A percentile compares a stretch with the other conserved stretches of the same genome.
These are phyloP conservation scores for Limonium bicolor DNA, from an alignment of 148 eudicot species.

Conservation along the genomic window DNA sequence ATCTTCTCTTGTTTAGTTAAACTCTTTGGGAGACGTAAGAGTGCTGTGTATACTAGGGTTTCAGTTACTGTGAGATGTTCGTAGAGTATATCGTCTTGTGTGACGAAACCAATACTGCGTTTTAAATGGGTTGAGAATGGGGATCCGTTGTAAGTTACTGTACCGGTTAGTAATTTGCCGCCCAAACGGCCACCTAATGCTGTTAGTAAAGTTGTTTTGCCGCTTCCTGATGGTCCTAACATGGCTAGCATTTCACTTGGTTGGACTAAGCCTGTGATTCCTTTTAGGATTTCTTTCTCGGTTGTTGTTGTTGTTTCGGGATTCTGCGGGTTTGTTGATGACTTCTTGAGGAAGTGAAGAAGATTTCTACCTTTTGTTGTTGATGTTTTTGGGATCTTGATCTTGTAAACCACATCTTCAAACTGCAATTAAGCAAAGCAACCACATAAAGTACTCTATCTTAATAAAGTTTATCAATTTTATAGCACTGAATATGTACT, in stretches of 20 bases:
- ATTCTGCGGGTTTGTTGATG: neutral
- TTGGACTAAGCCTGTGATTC: slow-evolving; percentile 22
- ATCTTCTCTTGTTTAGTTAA: slow-evolving; percentile 1
- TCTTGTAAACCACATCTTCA: slow-evolving; percentile 2
- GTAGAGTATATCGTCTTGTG: slow-evolving; percentile 17
- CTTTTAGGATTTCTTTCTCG: slow-evolving; percentile 30
- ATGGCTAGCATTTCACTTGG: slow-evolving; percentile 56
- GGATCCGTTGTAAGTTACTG: slow-evolving; percentile 37
- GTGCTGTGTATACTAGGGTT: slow-evolving; percentile 6
- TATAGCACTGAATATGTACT: too few species aligned
- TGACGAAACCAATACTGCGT: slow-evolving; percentile 57
- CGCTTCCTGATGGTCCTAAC: slow-evolving; percentile 60
- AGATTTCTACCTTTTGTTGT: neutral
- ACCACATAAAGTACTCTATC: too few species aligned
- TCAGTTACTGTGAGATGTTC: slow-evolving; percentile 10
- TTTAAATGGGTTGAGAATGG: slow-evolving; percentile 25
- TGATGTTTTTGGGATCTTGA: neutral
- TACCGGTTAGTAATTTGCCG: slow-evolving; percentile 17
- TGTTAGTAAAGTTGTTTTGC: slow-evolving; percentile 45
- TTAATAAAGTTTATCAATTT: too few species aligned
- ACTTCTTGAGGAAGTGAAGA: slow-evolving; percentile 4
- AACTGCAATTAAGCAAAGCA: too few species aligned
- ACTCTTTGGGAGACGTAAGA: slow-evolving; percentile 3
- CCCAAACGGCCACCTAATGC: slow-evolving; percentile 39
- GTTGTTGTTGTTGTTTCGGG: slow-evolving; percentile 7